Percentiles rank a stretch among this genome's conserved stretches.
phyloP scores from a whole-genome alignment of 2,329 filamentous ascomycete species.

The Cytospora chrysosperma region DNA sequence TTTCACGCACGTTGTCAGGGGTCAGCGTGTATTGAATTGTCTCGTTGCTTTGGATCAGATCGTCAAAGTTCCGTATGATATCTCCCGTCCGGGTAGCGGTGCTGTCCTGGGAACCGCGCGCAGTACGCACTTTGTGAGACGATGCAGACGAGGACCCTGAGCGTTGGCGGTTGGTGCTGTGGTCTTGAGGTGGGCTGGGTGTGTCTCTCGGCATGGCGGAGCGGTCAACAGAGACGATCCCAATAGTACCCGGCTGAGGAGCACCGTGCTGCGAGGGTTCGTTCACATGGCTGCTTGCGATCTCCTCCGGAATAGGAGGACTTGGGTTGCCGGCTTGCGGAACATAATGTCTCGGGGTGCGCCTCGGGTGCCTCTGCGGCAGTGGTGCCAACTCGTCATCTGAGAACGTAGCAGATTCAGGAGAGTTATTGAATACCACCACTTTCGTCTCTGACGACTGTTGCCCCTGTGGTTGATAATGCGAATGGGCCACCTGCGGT shows the following conservation, averaged over 20 bases:
- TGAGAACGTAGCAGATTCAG: conserved; percentile 33
- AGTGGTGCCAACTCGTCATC: conserved; percentile 37
- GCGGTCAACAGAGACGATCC: conserved; percentile 42
- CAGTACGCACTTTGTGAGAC: conserved; percentile 49
- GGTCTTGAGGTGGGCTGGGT: conserved; percentile 20
- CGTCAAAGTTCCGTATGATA: conserved; percentile 69
- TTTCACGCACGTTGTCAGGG: conserved; percentile 73
- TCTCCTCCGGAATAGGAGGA: conserved; percentile 31
- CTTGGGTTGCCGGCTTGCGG: conserved; percentile 4
- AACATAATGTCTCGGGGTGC: conserved; percentile 15
- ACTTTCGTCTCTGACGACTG: conserved; percentile 34
- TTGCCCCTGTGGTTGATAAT: not conserved
- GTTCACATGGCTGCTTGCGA: conserved; percentile 27
- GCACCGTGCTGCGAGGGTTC: conserved; percentile 8
- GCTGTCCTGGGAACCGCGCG: conserved; percentile 60
- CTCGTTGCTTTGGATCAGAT: conserved; percentile 77
- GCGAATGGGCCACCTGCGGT: conserved; percentile 1
- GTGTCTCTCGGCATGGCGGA: conserved; percentile 33
- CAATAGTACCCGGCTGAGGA: conserved; percentile 33
- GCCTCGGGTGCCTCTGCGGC: conserved; percentile 28
- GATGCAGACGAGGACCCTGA: conserved; percentile 54
- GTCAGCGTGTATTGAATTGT: conserved; percentile 82
- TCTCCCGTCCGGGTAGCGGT: conserved; percentile 50
- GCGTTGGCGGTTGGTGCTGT: conserved; percentile 35
- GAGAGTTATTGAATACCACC: conserved; percentile 34